phyloP scores from a whole-genome alignment of 768 basidiomycete genomes.

The Suillus spraguei region DNA sequence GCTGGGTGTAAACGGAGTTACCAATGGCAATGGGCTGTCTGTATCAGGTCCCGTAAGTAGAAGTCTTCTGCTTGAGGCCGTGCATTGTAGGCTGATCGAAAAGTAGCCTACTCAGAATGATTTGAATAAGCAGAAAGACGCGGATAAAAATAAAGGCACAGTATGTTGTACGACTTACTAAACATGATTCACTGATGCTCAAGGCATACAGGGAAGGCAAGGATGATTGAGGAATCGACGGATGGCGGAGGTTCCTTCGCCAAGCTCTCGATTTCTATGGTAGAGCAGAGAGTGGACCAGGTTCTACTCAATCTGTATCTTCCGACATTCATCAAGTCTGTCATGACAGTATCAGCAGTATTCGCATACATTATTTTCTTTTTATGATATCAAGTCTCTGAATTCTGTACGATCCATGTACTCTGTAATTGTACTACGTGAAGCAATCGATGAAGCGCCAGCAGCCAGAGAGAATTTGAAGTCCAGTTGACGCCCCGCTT shows the following conservation, averaged over 20 bases:
- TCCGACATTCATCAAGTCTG: not conserved
- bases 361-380: not conserved
- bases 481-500: not conserved
- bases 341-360: not conserved
- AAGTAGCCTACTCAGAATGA: not conserved
- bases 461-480: not conserved
- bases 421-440: not conserved
- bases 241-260: no score
- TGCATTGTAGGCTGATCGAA: not conserved
- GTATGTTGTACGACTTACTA: not conserved
- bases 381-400: not conserved
- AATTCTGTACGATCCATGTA: not conserved
- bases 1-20: not conserved
- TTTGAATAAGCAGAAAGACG: not conserved
- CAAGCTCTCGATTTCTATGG: no score
- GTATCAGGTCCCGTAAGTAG: not conserved
- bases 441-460: slow-evolving; percentile 8
- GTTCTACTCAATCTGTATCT: not conserved
- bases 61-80: not conserved
- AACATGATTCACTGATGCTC: not conserved
- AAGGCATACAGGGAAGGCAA: not conserved
- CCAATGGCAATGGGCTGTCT: not conserved
- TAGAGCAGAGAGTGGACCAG: not conserved
- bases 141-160: not conserved
- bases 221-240: not conserved